Percentiles rank a stretch among this genome's conserved stretches.
phyloP scores from a whole-genome alignment of 192 early-diverging fungal species.

The Linnemannia hyalina region DNA sequence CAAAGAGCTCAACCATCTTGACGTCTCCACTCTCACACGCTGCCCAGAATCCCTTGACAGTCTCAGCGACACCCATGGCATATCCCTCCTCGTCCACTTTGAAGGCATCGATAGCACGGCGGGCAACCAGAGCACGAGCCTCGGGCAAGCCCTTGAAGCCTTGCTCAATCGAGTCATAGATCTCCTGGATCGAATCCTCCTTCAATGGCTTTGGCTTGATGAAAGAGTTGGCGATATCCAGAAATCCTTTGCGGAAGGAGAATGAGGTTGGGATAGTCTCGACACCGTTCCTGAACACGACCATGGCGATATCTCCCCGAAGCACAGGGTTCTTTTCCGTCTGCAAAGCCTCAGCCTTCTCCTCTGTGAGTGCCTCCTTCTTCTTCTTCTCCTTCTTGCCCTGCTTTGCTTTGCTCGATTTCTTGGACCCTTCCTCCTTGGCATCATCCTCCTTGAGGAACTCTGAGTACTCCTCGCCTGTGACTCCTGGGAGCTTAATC shows the following conservation, averaged over 20 bases:
- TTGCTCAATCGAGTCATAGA: slow-evolving; percentile 62
- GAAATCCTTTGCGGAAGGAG: slow-evolving; percentile 79
- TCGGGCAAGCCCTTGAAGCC: slow-evolving; percentile 71
- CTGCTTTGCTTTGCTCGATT: slow-evolving; percentile 49
- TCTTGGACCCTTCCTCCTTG: slow-evolving; percentile 58
- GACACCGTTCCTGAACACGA: slow-evolving; percentile 87
- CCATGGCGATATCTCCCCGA: slow-evolving; percentile 79
- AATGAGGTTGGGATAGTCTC: slow-evolving; percentile 77
- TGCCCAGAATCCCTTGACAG: slow-evolving; percentile 59
- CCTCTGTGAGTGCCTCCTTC: slow-evolving; percentile 50
- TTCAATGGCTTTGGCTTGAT: slow-evolving; percentile 58
- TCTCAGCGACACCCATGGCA: slow-evolving; percentile 65
- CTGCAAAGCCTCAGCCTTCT: slow-evolving; percentile 63
- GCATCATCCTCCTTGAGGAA: slow-evolving; percentile 40
- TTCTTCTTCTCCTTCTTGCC: slow-evolving; percentile 25
- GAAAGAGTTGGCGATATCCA: slow-evolving; percentile 73
- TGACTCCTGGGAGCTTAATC: slow-evolving; percentile 67
- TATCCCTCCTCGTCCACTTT: slow-evolving; percentile 61
- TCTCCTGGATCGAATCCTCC: slow-evolving; percentile 41
- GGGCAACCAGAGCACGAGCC: slow-evolving; percentile 68
- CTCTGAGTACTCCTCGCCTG: slow-evolving; percentile 61
- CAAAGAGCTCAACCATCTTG: slow-evolving; percentile 74
- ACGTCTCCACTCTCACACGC: slow-evolving; percentile 49
- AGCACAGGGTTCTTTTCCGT: slow-evolving; percentile 75
- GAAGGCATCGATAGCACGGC: slow-evolving; percentile 68